These are phyloP conservation scores for Cystobasidium ongulense DNA, from an alignment of 768 basidiomycete genomes.

Conservation along the genomic window DNA sequence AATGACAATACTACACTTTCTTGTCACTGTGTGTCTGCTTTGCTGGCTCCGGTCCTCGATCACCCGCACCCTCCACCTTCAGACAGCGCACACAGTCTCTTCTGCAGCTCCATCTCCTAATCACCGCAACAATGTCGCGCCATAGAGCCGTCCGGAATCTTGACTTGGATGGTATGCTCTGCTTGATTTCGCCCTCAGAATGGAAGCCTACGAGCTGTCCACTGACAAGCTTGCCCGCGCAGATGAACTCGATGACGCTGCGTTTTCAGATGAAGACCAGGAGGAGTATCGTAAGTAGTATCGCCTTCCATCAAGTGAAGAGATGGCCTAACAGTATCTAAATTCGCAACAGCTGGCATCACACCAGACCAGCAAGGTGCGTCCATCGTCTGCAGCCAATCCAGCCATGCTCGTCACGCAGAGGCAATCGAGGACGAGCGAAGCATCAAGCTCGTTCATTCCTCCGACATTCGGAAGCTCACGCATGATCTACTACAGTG, in stretches of 20 bases:
- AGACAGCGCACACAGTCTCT: neutral
- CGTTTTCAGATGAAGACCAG: slow-evolving; percentile 64
- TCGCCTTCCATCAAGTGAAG: neutral
- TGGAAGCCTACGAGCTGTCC: too few species aligned
- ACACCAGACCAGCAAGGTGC: neutral
- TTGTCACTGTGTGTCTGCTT: too few species aligned
- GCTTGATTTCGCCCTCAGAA: neutral
- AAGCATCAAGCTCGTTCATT: slow-evolving; percentile 69
- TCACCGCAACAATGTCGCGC: slow-evolving; percentile 62
- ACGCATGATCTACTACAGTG: slow-evolving; percentile 49
- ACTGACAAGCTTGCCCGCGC: slow-evolving; percentile 42
- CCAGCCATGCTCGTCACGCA: neutral
- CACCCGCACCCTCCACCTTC: neutral
- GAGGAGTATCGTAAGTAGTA: slow-evolving; percentile 42
- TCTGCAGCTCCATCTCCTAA: neutral
- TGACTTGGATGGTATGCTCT: slow-evolving; percentile 54
- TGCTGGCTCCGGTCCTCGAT: neutral
- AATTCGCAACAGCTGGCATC: neutral
- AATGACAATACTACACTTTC: neutral
- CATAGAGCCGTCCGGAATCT: slow-evolving; percentile 83
- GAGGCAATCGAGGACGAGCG: slow-evolving; percentile 46
- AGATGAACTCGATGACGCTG: slow-evolving; percentile 78
- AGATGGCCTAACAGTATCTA: neutral
- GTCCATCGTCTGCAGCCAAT: neutral
- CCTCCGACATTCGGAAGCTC: neutral